Conservation (phyloP, 768 basidiomycete genomes). For the Podaxis sp. region DNA sequence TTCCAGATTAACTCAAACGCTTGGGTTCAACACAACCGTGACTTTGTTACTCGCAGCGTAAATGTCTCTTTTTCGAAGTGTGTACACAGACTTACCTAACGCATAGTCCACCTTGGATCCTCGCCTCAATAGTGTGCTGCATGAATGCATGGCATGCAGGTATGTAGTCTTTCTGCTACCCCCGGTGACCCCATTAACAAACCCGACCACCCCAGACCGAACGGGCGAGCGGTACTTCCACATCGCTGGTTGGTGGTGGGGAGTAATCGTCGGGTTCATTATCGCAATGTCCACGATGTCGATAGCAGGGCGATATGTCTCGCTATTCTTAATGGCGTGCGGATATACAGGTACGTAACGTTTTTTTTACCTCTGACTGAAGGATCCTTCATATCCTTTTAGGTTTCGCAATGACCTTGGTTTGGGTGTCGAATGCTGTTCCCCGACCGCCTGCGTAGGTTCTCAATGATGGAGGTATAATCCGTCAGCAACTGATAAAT, state of each 20-base stretch:
- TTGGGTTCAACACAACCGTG: conserved; percentile 55
- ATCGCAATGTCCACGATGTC: conserved; percentile 51
- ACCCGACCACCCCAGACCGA: conserved; percentile 30
- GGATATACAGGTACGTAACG: conserved; percentile 27
- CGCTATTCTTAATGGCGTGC: conserved; percentile 59
- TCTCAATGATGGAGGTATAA: background rate
- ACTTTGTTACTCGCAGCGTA: conserved; percentile 57
- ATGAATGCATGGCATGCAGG: conserved; percentile 52
- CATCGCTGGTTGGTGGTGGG: conserved; percentile 53
- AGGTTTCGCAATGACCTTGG: conserved; percentile 44
- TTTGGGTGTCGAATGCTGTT: conserved; percentile 59
- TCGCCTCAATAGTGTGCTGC: conserved; percentile 44
- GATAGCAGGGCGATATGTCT: conserved; percentile 51
- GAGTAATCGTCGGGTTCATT: conserved; percentile 54
- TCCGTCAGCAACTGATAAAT: background rate
- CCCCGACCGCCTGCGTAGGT: conserved; percentile 48
- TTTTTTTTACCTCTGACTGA: background rate
- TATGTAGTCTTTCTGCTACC: conserved; percentile 3
- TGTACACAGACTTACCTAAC: background rate
- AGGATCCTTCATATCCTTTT: conserved; percentile 14
- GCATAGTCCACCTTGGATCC: conserved; percentile 59
- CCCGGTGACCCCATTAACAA: background rate
- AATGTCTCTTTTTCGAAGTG: conserved; percentile 17
- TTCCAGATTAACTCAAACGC: conserved; percentile 49
- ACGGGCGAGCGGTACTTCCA: conserved; percentile 66